Conservation (phyloP, 1,284 basidiomycete species). For the Moesziomyces globuligerus region DNA sequence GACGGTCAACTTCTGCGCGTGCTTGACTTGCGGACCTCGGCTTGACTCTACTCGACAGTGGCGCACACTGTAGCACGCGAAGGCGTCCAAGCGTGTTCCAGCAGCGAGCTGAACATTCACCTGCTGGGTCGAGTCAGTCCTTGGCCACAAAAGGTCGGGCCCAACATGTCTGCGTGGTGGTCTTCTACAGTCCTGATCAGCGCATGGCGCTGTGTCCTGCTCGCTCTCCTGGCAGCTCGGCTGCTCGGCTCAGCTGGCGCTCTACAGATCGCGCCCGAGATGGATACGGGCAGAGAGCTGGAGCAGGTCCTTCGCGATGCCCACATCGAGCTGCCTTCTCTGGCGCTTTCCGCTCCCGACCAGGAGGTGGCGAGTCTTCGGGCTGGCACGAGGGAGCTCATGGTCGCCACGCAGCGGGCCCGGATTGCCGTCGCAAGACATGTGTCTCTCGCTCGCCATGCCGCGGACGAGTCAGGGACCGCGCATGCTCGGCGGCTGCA, state of each 20-base stretch:
- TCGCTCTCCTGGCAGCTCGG: neutral
- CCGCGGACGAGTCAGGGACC: neutral
- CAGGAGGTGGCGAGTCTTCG: neutral
- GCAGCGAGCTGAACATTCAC: too few species aligned
- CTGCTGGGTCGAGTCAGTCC: too few species aligned
- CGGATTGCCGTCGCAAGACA: conserved; percentile 19
- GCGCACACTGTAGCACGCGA: too few species aligned
- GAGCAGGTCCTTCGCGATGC: conserved; percentile 4
- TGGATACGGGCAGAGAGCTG: neutral
- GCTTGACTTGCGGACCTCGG: too few species aligned
- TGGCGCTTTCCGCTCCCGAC: neutral
- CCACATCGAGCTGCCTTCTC: conserved; percentile 1
- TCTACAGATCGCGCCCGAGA: neutral
- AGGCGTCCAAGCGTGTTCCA: too few species aligned
- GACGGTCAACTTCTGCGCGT: too few species aligned
- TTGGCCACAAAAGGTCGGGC: neutral
- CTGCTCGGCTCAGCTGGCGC: neutral
- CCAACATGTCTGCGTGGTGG: neutral
- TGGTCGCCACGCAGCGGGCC: conserved; percentile 8
- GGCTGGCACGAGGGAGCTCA: neutral
- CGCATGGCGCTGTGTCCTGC: neutral
- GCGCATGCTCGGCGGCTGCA: conserved; percentile 9
- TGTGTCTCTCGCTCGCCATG: neutral
- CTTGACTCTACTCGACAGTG: too few species aligned
- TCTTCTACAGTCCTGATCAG: neutral